Evolutionary conservation across 2,329 filamentous ascomycete species (phyloP).

Genomic region (Mariannaea elegans): DNA sequence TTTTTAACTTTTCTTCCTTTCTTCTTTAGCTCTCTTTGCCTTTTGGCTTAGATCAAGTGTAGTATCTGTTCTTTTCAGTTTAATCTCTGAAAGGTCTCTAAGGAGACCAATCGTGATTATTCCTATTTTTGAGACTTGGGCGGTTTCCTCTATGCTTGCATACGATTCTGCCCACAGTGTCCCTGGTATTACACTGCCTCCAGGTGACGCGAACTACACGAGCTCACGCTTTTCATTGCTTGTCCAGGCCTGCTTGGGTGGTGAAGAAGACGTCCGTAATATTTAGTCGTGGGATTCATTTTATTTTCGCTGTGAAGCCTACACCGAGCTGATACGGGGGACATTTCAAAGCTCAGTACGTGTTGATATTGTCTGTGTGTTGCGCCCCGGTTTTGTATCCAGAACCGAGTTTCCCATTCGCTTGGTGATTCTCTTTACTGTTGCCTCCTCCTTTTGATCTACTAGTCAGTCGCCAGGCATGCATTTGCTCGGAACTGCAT

Average conservation of each 20-base stretch:
- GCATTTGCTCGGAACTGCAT: too few relatives aligned
- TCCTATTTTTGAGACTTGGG: constrained; percentile 65
- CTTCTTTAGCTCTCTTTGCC: constrained; percentile 56
- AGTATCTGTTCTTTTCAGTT: constrained; percentile 98
- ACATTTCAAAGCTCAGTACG: too few relatives aligned
- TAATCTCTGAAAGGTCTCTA: constrained; percentile 90
- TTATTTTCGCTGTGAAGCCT: too few relatives aligned
- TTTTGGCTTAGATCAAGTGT: constrained; percentile 89
- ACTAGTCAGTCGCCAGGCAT: too few relatives aligned
- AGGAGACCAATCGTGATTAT: constrained; percentile 79
- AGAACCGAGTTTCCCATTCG: too few relatives aligned
- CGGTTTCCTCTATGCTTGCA: constrained; percentile 53
- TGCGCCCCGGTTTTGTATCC: too few relatives aligned
- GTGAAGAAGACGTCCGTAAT: constrained; percentile 54
- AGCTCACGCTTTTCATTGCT: constrained; percentile 50
- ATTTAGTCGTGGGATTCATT: too few relatives aligned
- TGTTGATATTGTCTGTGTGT: too few relatives aligned
- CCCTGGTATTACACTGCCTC: constrained; percentile 57
- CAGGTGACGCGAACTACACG: constrained; percentile 51
- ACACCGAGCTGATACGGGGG: too few relatives aligned
- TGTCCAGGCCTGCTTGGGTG: constrained; percentile 46
- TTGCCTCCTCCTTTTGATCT: too few relatives aligned
- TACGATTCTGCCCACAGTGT: constrained; percentile 52
- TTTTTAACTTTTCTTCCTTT: constrained; percentile 39
- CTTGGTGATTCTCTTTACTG: too few relatives aligned